Percentiles rank a stretch among this genome's conserved stretches.
phyloP scores from a whole-genome alignment of 441 rosid species.

The Croton laevigatus region DNA sequence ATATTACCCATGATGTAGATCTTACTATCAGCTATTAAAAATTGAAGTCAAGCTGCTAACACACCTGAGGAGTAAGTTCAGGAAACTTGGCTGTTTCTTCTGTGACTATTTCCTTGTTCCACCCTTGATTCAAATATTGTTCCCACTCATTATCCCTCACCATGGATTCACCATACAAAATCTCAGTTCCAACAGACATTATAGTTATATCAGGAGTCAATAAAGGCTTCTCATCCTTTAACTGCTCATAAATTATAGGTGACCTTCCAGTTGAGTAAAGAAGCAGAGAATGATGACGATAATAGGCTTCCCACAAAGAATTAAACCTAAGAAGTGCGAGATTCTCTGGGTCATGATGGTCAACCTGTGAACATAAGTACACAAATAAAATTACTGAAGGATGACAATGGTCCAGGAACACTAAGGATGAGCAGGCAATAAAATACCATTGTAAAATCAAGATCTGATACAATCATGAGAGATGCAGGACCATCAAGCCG shows the following conservation, averaged over 20 bases:
- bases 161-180: constrained; percentile 72
- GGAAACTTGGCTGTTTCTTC: constrained; percentile 74
- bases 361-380: constrained; percentile 50
- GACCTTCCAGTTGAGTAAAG: constrained; percentile 88
- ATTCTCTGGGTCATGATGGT: constrained; percentile 78
- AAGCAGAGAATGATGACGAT: constrained; percentile 70
- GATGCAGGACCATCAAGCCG: constrained; percentile 59
- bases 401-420: constrained; percentile 1
- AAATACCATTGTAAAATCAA: constrained; percentile 87
- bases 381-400: constrained; percentile 8
- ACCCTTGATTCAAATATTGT: constrained; percentile 58
- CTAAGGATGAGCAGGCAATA: neutral
- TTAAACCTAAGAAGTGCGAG: constrained; percentile 65
- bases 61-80: constrained; percentile 82
- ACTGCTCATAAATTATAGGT: constrained; percentile 45
- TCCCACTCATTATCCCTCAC: constrained; percentile 81
- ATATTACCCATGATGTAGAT: neutral
- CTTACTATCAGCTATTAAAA: neutral
- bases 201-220: constrained; percentile 86
- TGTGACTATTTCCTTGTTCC: constrained; percentile 61
- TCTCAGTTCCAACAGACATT: constrained; percentile 95
- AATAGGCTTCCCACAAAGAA: constrained; percentile 79
- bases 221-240: constrained; percentile 71
- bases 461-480: constrained; percentile 92
- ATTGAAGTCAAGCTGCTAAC: neutral